Percentiles rank a stretch among this genome's conserved stretches.
Evolutionary conservation across 2,329 filamentous ascomycete species (phyloP).

Genomic region (Penicillium sp.): DNA sequence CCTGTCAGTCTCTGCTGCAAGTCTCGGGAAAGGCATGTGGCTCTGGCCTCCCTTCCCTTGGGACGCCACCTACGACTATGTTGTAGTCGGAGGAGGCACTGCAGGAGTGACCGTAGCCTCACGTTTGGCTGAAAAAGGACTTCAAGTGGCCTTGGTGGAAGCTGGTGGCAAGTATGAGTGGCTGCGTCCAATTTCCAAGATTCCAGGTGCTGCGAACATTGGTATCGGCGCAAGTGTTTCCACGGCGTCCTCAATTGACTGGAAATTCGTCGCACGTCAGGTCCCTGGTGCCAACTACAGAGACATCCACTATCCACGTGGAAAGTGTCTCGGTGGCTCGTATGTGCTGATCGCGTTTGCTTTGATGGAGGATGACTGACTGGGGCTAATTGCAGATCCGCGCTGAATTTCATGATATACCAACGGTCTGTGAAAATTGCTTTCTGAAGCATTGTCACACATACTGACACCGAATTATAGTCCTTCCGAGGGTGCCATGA

Average conservation of each 20-base stretch:
- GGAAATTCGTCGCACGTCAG: slow-evolving; percentile 44
- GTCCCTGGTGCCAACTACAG: slow-evolving; percentile 43
- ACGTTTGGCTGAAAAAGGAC: slow-evolving; percentile 46
- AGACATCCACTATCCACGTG: slow-evolving; percentile 25
- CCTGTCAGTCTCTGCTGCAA: neutral
- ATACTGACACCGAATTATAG: slow-evolving; percentile 8
- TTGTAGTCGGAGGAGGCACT: slow-evolving; percentile 36
- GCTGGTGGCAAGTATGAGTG: slow-evolving; percentile 47
- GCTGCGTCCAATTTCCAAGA: slow-evolving; percentile 48
- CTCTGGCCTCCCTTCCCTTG: slow-evolving; percentile 2
- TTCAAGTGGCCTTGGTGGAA: slow-evolving; percentile 37
- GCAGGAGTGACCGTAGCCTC: slow-evolving; percentile 41
- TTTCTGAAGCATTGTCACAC: neutral
- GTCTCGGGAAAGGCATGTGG: neutral
- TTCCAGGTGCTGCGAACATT: slow-evolving; percentile 28
- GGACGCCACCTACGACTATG: slow-evolving; percentile 23
- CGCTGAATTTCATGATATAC: slow-evolving; percentile 31
- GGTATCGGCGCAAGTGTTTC: slow-evolving; percentile 18
- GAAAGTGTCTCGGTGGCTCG: slow-evolving; percentile 27
- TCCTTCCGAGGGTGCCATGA: slow-evolving; percentile 23
- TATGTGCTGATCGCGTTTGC: slow-evolving; percentile 9
- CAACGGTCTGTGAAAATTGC: slow-evolving; percentile 18
- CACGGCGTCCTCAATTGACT: slow-evolving; percentile 44
- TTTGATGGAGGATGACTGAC: neutral
- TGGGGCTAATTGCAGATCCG: slow-evolving; percentile 17